Evolutionary conservation across 352 stramenopile genomes (phyloP).

Genomic region (Pythium folliculosum): DNA sequence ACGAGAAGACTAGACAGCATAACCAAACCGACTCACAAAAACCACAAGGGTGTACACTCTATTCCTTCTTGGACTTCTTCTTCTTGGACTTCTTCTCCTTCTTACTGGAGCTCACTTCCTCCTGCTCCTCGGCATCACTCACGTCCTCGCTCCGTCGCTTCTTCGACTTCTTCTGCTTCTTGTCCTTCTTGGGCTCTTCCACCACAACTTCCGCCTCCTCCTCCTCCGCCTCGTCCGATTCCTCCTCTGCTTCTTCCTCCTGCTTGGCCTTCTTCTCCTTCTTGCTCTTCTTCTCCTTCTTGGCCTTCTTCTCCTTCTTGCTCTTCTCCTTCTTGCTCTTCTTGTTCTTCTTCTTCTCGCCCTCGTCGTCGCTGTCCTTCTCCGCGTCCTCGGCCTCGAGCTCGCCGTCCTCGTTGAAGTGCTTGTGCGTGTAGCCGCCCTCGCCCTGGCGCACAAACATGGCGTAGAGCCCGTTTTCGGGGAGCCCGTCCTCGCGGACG

Average conservation of each 20-base stretch:
- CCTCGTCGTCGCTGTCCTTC: conserved; percentile 34
- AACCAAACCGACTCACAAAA: not conserved
- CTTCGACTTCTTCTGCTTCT: conserved; percentile 35
- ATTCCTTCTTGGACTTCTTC: conserved; percentile 60
- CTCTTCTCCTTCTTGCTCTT: conserved; percentile 38
- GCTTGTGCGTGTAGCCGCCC: conserved; percentile 76
- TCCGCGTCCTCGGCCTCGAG: conserved; percentile 37
- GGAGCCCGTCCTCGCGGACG: conserved; percentile 73
- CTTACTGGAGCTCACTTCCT: conserved; percentile 32
- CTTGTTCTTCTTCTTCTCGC: conserved; percentile 43
- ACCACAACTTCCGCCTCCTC: conserved; percentile 25
- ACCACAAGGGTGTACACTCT: conserved; percentile 9
- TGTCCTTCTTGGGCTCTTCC: conserved; percentile 24
- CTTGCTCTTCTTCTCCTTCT: conserved; percentile 32
- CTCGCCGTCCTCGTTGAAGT: conserved; percentile 60
- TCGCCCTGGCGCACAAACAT: conserved; percentile 87
- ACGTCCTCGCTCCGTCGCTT: conserved; percentile 34
- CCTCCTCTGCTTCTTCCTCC: conserved; percentile 14
- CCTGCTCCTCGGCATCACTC: conserved; percentile 17
- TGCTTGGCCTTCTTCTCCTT: conserved; percentile 31
- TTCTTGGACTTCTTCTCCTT: conserved; percentile 60
- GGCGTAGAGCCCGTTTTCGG: conserved; percentile 80
- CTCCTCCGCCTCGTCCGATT: conserved; percentile 4
- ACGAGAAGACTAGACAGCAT: not conserved
- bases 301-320: conserved; percentile 34